Percentiles rank a stretch among this genome's conserved stretches.
phyloP scores from a whole-genome alignment of 208 protist species.

The Trichomonas vaginalis region DNA sequence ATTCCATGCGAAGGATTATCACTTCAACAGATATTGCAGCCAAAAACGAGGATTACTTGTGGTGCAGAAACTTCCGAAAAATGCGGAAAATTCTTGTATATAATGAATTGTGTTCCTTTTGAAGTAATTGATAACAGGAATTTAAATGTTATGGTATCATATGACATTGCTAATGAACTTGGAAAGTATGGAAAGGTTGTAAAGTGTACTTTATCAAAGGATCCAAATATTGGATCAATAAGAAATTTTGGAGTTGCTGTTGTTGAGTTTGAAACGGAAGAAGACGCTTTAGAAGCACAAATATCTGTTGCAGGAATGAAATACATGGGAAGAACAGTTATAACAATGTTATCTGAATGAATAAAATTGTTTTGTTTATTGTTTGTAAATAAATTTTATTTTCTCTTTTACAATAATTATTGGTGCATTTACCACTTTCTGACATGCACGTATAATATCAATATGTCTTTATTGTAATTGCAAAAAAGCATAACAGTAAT shows the following conservation, averaged over 20 bases:
- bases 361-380: too few species aligned
- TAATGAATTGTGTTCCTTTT: background rate
- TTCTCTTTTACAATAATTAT: too few species aligned
- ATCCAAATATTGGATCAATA: background rate
- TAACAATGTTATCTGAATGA: background rate
- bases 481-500: too few species aligned
- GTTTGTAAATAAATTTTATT: too few species aligned
- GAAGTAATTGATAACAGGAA: background rate
- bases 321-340: background rate
- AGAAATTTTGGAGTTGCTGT: background rate
- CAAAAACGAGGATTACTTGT: background rate
- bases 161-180: background rate
- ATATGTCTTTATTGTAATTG: too few species aligned
- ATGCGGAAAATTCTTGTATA: background rate
- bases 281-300: background rate
- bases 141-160: background rate
- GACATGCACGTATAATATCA: too few species aligned
- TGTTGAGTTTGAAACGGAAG: background rate
- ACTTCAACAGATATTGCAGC: background rate
- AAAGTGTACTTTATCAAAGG: background rate
- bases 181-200: background rate
- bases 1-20: background rate
- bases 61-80: background rate
- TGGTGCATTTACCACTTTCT: too few species aligned
- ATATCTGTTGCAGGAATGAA: background rate